A percentile compares a stretch with the other conserved stretches of the same genome.
These are phyloP conservation scores for Nevesoporus exiguus DNA, from an alignment of 768 basidiomycete genomes.

Conservation along the genomic window DNA sequence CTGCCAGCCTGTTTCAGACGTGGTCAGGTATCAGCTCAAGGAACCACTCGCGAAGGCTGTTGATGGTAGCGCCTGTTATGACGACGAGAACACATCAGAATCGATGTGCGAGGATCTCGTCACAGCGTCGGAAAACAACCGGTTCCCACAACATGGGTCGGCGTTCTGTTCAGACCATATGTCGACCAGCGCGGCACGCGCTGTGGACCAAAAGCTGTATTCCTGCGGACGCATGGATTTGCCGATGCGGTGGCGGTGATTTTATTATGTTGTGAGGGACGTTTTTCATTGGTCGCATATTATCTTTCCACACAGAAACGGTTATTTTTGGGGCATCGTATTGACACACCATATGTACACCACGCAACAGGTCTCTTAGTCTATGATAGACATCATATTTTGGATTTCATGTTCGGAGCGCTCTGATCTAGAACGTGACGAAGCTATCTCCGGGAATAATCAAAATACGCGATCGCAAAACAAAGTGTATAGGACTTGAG, in stretches of 20 bases:
- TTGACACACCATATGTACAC: slow-evolving; percentile 26
- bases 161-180: slow-evolving; percentile 14
- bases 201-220: slow-evolving; percentile 19
- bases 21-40: slow-evolving; percentile 29
- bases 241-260: slow-evolving; percentile 25
- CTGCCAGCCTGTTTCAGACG: slow-evolving; percentile 34
- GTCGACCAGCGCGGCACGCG: slow-evolving; percentile 11
- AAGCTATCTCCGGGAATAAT: background rate
- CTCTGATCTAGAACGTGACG: background rate
- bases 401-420: background rate
- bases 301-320: background rate
- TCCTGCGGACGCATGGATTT: slow-evolving; percentile 17
- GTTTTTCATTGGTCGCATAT: background rate
- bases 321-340: slow-evolving; percentile 23
- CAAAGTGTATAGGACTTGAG: slow-evolving; percentile 6
- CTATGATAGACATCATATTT: slow-evolving; percentile 22
- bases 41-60: slow-evolving; percentile 1
- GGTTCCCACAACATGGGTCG: slow-evolving; percentile 20
- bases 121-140: slow-evolving; percentile 1
- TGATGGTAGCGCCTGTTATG: slow-evolving; percentile 8
- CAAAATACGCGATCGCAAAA: slow-evolving; percentile 8
- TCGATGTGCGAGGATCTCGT: slow-evolving; percentile 20
- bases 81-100: slow-evolving; percentile 12
- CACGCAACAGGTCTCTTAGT: slow-evolving; percentile 15
- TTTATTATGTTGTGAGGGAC: background rate